Evolutionary conservation across 345 rosid species (phyloP), one percentile per base, ranked within the genome.

Genomic region (Alliaria petiolata): DNA sequence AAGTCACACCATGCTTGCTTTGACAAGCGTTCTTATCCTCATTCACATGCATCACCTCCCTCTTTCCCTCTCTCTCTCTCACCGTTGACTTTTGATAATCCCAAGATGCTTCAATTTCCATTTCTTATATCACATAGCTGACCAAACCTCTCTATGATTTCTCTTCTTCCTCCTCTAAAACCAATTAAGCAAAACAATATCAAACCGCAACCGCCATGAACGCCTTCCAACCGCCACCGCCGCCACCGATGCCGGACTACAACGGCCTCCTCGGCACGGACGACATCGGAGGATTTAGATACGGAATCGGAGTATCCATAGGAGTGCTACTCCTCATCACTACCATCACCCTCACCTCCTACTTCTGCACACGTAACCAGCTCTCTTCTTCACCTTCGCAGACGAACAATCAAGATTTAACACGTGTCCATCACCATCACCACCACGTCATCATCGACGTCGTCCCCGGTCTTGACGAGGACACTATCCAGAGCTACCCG

Each of bases 401-500:
- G 3, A 42, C 77, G n/a, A n/a, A n/a, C 46, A 67, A 8, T 31
- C 73, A 10, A 2, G 47, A 47, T 16, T 74, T 10, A 1, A 74
- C 65, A 28, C 78, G 63, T 14, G 59, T 38, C 6, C 58, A 49
- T 12, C 68, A 62, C 5, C 59, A 46, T 8, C 76, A 50, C 12
- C 83, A 72, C 55, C 76, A 72, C 55, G 76, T 62, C 8, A 78
- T 72, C 8, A 58, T 82, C 15, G 96, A 83, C 45, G 75, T 44
- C 2, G 47, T 76, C 0, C 53, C 62, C 0, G 99, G 98, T 4
- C 82, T 91, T 1, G 90, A 93, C 25, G 97, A 93, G 72, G 87
- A 74, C 15, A 86, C 89, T 20, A 81, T 93, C 5, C 81, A 77
- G 28, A 82, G 86, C 76, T 93, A 89, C 42, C 97, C 98, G 4